Evolutionary conservation across 805 yeast genomes (phyloP).

Genomic region (Pichia gijzeniarum): DNA sequence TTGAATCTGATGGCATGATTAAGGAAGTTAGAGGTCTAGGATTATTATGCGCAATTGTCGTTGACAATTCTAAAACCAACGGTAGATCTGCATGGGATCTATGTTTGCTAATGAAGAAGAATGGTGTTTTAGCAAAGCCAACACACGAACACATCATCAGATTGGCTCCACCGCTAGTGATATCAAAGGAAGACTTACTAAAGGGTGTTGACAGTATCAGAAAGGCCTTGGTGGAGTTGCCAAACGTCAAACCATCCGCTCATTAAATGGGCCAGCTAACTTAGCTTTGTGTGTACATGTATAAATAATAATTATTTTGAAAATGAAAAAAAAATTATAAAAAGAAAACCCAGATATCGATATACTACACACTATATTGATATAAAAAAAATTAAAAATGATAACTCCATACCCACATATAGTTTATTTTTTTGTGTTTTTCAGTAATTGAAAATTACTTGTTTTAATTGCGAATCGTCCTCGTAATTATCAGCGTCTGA

Average conservation of each 20-base stretch:
- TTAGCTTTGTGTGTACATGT: not conserved
- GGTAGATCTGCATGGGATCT: slow-evolving; percentile 96
- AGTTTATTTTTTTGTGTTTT: not conserved
- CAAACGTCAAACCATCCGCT: slow-evolving; percentile 44
- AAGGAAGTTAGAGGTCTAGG: slow-evolving; percentile 78
- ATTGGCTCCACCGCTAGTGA: slow-evolving; percentile 93
- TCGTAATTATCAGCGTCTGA: not conserved
- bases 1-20: slow-evolving; percentile 45
- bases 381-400: not conserved
- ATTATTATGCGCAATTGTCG: slow-evolving; percentile 82
- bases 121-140: slow-evolving; percentile 92
- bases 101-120: slow-evolving; percentile 79
- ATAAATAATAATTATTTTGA: too few relatives aligned
- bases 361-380: too few relatives aligned
- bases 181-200: slow-evolving; percentile 76
- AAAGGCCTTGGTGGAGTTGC: slow-evolving; percentile 49
- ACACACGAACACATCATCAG: slow-evolving; percentile 91
- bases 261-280: slow-evolving; percentile 27
- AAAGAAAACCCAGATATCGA: too few relatives aligned
- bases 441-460: slow-evolving; percentile 2
- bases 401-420: slow-evolving; percentile 6
- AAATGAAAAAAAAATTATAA: not conserved
- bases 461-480: not conserved
- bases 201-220: slow-evolving; percentile 75
- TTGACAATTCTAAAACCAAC: slow-evolving; percentile 74